Conservation (phyloP, 2,329 filamentous ascomycete species). For the Nemania sp. region DNA sequence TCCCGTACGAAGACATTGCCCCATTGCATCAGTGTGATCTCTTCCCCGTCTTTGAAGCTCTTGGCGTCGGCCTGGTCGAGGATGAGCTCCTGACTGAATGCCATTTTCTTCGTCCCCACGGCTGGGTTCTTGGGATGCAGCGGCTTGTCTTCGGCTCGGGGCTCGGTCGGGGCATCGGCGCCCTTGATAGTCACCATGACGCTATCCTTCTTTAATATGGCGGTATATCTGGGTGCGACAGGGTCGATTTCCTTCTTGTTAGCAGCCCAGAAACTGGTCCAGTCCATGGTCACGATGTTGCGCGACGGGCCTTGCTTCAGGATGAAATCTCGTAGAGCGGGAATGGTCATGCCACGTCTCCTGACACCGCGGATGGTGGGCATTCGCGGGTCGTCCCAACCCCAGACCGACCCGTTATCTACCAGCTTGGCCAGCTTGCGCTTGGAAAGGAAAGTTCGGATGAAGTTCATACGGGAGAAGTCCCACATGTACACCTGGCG, state of each 20-base stretch:
- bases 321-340: constrained; percentile 81
- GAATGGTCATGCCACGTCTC: constrained; percentile 76
- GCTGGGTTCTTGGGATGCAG: constrained; percentile 88
- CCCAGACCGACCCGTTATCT: constrained; percentile 73
- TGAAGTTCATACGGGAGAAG: constrained; percentile 82
- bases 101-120: constrained; percentile 83
- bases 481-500: constrained; percentile 84
- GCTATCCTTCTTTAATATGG: constrained; percentile 69
- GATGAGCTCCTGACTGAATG: constrained; percentile 73
- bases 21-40: constrained; percentile 97
- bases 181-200: constrained; percentile 73
- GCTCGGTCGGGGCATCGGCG: constrained; percentile 64
- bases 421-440: constrained; percentile 85
- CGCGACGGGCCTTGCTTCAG: constrained; percentile 81
- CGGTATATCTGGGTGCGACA: constrained; percentile 72
- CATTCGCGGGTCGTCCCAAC: constrained; percentile 88
- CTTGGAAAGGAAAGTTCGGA: constrained; percentile 81
- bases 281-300: constrained; percentile 83
- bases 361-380: constrained; percentile 80
- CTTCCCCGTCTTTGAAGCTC: constrained; percentile 80
- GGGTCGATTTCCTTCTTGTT: constrained; percentile 87
- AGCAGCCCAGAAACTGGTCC: constrained; percentile 71
- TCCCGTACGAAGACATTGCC: constrained; percentile 82
- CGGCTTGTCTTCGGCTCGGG: constrained; percentile 74
- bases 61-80: constrained; percentile 87